Evolutionary conservation across 2,329 filamentous ascomycete genomes (phyloP).

Genomic region (Claviceps monticola): DNA sequence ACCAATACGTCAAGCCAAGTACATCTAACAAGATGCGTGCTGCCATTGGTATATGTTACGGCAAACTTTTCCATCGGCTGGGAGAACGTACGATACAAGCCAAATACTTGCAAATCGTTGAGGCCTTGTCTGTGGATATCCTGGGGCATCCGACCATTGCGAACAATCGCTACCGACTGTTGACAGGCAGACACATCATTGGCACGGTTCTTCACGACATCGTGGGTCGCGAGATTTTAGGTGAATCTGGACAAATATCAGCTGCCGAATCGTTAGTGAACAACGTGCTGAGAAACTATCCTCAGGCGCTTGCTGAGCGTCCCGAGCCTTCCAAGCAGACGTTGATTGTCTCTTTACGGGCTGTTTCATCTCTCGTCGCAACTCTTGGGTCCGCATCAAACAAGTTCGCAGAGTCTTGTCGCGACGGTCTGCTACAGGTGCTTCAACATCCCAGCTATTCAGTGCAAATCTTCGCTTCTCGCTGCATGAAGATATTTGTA

Average conservation of each 20-base stretch:
- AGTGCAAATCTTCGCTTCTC: conserved; percentile 79
- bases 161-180: conserved; percentile 75
- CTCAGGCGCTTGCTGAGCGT: conserved; percentile 73
- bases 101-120: conserved; percentile 68
- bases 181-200: conserved; percentile 74
- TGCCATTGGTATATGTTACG: conserved; percentile 77
- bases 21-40: conserved; percentile 72
- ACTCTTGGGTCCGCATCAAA: conserved; percentile 73
- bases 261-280: conserved; percentile 75
- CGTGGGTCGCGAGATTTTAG: conserved; percentile 66
- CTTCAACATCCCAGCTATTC: conserved; percentile 92
- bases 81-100: conserved; percentile 73
- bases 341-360: conserved; percentile 64
- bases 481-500: conserved; percentile 76
- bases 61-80: conserved; percentile 62
- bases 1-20: conserved; percentile 63
- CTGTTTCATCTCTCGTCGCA: conserved; percentile 63
- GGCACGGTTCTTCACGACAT: conserved; percentile 74
- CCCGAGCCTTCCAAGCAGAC: conserved; percentile 81
- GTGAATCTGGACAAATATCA: conserved; percentile 76
- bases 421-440: conserved; percentile 79
- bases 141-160: conserved; percentile 61
- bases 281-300: conserved; percentile 85
- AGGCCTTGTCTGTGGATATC: conserved; percentile 68
- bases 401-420: conserved; percentile 64